phyloP scores from a whole-genome alignment of 345 rosid genomes.

The Mallotus nudiflorus region DNA sequence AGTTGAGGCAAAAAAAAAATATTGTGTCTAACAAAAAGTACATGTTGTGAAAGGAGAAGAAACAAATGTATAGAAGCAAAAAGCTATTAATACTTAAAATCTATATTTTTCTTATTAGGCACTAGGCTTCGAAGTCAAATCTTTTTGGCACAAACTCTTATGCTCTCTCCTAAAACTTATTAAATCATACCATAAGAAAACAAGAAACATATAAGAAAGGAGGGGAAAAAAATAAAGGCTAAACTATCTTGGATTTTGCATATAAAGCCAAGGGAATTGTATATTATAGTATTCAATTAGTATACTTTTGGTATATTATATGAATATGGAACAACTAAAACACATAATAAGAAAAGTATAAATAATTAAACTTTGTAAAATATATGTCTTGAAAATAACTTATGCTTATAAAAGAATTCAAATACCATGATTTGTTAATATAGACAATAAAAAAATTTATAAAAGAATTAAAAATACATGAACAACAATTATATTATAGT shows the following conservation, averaged over 20 bases:
- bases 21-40: neutral
- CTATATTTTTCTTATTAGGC: slow-evolving; percentile 89
- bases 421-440: too few relatives aligned
- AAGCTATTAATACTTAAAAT: slow-evolving; percentile 61
- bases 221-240: neutral
- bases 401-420: too few relatives aligned
- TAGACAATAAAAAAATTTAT: too few relatives aligned
- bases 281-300: neutral
- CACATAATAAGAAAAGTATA: too few relatives aligned
- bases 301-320: too few relatives aligned
- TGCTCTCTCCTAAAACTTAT: slow-evolving; percentile 92
- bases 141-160: slow-evolving; percentile 87
- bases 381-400: too few relatives aligned
- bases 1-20: neutral
- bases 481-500: too few relatives aligned
- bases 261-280: neutral
- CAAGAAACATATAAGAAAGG: neutral
- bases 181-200: slow-evolving; percentile 17
- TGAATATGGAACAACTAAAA: too few relatives aligned
- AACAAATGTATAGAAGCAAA: neutral
- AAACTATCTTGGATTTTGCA: neutral
- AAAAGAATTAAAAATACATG: too few relatives aligned
- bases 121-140: slow-evolving; percentile 70
- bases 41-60: neutral
- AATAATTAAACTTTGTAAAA: too few relatives aligned